These are phyloP conservation scores for Hydrangea macrophylla DNA, from an alignment of 148 eudicot species.

Conservation along the genomic window DNA sequence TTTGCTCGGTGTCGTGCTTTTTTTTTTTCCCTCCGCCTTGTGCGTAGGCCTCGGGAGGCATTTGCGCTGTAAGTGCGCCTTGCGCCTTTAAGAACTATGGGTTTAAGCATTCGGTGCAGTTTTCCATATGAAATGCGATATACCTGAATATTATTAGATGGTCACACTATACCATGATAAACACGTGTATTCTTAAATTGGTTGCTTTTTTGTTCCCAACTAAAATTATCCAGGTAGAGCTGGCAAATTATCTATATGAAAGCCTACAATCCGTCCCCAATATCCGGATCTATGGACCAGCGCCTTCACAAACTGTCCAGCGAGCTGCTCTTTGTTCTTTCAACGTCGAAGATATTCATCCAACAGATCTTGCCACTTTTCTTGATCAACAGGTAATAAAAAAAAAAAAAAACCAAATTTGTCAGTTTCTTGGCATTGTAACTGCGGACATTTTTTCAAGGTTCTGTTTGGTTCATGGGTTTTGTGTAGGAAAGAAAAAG, in stretches of 20 bases:
- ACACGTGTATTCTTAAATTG: background rate
- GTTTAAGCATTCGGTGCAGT: background rate
- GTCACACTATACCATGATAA: background rate
- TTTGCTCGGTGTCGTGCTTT: no score
- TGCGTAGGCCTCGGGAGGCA: no score
- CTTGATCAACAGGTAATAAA: constrained; percentile 83
- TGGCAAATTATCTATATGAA: constrained; percentile 66
- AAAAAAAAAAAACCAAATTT: no score
- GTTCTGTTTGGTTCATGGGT: no score
- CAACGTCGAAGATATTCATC: constrained; percentile 73
- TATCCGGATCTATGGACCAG: constrained; percentile 79
- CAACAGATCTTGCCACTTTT: constrained; percentile 82
- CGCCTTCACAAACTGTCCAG: constrained; percentile 52
- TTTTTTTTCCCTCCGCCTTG: no score
- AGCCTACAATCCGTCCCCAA: constrained; percentile 55
- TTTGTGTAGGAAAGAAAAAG: no score
- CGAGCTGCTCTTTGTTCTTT: constrained; percentile 92
- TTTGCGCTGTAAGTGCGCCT: no score
- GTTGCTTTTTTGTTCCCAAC: background rate
- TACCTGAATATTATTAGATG: background rate
- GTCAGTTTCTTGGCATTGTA: no score
- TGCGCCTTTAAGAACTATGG: no score
- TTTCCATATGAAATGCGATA: background rate
- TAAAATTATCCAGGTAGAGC: constrained; percentile 50
- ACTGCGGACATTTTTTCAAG: no score